phyloP scores from a whole-genome alignment of 2,329 filamentous ascomycete species.

The Triangularia verruculosa region DNA sequence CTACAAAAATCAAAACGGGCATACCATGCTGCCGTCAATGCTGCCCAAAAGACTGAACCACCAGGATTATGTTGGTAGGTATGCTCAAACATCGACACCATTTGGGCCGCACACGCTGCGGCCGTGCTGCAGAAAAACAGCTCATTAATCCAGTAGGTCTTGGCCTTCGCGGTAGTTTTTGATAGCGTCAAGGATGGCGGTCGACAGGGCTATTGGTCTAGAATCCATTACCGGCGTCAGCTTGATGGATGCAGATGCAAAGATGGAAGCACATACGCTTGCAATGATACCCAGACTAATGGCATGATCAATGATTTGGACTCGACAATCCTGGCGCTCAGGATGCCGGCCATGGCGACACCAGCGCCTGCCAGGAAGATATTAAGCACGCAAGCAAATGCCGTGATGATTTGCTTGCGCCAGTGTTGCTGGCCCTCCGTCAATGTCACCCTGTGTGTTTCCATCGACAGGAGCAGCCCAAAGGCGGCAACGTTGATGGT shows the following conservation, averaged over 20 bases:
- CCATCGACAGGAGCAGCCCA: conserved; percentile 20
- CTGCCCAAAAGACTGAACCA: not conserved
- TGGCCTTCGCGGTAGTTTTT: conserved; percentile 27
- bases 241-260: conserved; percentile 1
- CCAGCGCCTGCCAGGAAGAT: conserved; percentile 25
- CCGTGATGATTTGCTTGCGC: conserved; percentile 26
- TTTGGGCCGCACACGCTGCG: not conserved
- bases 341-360: conserved; percentile 19
- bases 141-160: conserved; percentile 25
- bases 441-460: conserved; percentile 20
- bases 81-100: not conserved
- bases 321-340: conserved; percentile 17
- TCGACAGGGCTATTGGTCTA: conserved; percentile 21
- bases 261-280: conserved; percentile 19
- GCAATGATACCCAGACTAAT: conserved; percentile 22
- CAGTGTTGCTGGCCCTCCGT: conserved; percentile 29
- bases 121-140: not conserved
- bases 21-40: not conserved
- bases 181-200: conserved; percentile 23
- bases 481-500: conserved; percentile 22
- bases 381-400: conserved; percentile 26
- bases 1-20: not conserved
- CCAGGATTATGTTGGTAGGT: not conserved
- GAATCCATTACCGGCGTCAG: conserved; percentile 11
- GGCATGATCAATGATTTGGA: conserved; percentile 23